Conservation (phyloP, 169 alveolate species). For the Plasmodium malariae region DNA sequence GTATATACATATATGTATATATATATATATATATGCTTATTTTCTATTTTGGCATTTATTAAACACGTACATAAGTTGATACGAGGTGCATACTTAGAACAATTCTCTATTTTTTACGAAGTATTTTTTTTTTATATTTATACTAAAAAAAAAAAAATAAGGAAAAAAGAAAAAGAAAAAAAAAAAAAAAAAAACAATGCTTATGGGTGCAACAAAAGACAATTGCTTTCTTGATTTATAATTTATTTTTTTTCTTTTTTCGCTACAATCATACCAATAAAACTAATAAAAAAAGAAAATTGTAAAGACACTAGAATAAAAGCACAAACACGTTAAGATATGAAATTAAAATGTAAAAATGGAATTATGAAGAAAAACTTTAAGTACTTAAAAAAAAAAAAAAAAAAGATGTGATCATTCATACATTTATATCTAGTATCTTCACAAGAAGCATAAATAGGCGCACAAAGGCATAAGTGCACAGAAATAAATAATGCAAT, state of each 20-base stretch:
- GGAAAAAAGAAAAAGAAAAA: neutral
- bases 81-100: conserved; percentile 1
- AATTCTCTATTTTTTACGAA: conserved; percentile 2
- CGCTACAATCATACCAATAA: neutral
- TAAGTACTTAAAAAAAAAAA: neutral
- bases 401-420: neutral
- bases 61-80: neutral
- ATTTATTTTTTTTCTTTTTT: neutral
- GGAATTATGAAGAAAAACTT: neutral
- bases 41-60: neutral
- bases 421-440: neutral
- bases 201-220: conserved; percentile 22
- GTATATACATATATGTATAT: neutral
- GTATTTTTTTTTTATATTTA: neutral
- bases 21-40: neutral
- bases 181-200: conserved; percentile 3
- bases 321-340: neutral
- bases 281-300: neutral
- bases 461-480: neutral
- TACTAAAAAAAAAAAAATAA: conserved; percentile 1
- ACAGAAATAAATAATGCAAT: no score
- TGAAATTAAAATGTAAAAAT: neutral
- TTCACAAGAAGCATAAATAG: neutral
- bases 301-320: neutral
- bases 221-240: neutral